Conservation (phyloP, 441 rosid genomes). For the Erodium trifolium region DNA sequence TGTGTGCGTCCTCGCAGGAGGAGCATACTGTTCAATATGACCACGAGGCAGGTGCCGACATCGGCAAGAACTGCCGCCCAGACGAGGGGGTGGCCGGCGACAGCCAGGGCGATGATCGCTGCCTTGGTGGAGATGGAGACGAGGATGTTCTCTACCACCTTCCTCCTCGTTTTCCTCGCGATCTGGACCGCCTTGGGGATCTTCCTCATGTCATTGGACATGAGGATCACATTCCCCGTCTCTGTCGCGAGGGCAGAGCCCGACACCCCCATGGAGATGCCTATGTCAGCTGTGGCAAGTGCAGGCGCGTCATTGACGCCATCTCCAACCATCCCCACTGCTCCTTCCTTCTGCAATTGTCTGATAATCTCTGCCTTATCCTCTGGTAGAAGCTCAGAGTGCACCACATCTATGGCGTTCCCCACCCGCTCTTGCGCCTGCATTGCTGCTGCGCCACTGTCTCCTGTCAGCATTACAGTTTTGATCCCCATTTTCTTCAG, state of each 20-base stretch:
- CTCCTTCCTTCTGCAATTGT: conserved; percentile 46
- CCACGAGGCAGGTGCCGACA: conserved; percentile 73
- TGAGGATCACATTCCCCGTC: conserved; percentile 65
- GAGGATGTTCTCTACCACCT: conserved; percentile 53
- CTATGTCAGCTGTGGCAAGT: conserved; percentile 71
- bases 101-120: conserved; percentile 53
- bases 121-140: conserved; percentile 53
- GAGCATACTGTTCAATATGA: conserved; percentile 77
- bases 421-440: conserved; percentile 67
- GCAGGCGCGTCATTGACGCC: conserved; percentile 92
- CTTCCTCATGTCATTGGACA: conserved; percentile 80
- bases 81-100: conserved; percentile 70
- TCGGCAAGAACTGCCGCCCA: conserved; percentile 92
- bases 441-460: conserved; percentile 52
- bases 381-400: conserved; percentile 75
- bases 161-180: conserved; percentile 45
- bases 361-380: conserved; percentile 50
- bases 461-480: conserved; percentile 83
- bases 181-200: conserved; percentile 58
- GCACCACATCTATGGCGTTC: conserved; percentile 45
- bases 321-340: conserved; percentile 80
- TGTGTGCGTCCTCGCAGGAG: conserved; percentile 29
- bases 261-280: conserved; percentile 90
- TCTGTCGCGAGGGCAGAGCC: conserved; percentile 87
- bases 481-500: conserved; percentile 49